These are phyloP conservation scores for Raddia distichophylla DNA, from an alignment of 176 grass and related monocot genomes.

Conservation along the genomic window DNA sequence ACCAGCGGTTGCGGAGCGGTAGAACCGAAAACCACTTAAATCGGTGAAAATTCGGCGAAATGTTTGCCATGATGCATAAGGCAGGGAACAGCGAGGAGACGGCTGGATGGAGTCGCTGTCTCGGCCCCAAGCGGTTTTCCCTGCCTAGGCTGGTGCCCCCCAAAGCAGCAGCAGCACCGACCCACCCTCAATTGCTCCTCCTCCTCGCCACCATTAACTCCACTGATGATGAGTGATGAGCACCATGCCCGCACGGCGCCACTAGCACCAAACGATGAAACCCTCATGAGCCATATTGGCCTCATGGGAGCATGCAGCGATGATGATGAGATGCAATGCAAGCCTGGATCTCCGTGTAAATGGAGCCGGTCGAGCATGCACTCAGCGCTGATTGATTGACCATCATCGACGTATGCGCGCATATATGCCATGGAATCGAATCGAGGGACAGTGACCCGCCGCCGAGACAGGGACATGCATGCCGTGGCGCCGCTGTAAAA, in stretches of 20 bases:
- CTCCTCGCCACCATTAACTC: background rate
- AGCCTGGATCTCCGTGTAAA: too few species aligned
- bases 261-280: background rate
- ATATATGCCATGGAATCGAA: background rate
- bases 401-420: too few species aligned
- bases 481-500: background rate
- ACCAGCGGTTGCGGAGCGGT: too few species aligned
- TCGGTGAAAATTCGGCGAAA: too few species aligned
- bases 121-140: background rate
- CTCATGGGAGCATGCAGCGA: too few species aligned
- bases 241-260: background rate
- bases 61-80: background rate
- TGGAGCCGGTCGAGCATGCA: too few species aligned
- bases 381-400: too few species aligned
- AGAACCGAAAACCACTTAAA: too few species aligned
- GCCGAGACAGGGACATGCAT: background rate
- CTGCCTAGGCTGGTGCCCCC: background rate
- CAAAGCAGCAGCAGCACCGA: background rate
- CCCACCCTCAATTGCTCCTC: background rate
- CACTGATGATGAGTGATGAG: background rate
- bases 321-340: too few species aligned
- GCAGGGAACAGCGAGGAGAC: background rate
- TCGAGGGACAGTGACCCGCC: background rate
- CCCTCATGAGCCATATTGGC: too few species aligned
- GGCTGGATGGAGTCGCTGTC: background rate